phyloP scores from a whole-genome alignment of 139 green algal genomes.

The Astrephomene gubernaculifera region DNA sequence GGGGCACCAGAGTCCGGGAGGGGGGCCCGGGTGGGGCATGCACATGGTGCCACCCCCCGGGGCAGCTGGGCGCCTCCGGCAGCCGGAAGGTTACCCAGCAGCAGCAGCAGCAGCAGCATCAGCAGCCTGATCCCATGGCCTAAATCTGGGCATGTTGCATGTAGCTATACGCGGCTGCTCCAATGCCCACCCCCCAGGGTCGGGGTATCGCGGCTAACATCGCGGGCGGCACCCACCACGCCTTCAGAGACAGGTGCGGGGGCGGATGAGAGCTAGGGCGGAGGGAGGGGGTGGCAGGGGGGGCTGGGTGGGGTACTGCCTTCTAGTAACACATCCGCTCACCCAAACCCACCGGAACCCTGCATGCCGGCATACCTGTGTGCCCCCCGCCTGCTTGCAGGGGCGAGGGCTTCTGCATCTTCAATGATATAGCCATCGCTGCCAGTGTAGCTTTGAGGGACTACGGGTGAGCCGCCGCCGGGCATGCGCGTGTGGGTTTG shows the following conservation, averaged over 20 bases:
- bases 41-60: not conserved
- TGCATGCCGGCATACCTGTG: too few relatives aligned
- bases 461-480: slow-evolving; percentile 19
- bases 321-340: too few relatives aligned
- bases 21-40: too few relatives aligned
- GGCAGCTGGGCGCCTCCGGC: too few relatives aligned
- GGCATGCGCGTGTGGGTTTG: slow-evolving; percentile 38
- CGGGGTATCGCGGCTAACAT: slow-evolving; percentile 58
- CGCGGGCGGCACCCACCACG: slow-evolving; percentile 82
- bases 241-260: slow-evolving; percentile 58
- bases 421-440: slow-evolving; percentile 66
- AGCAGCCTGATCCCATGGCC: too few relatives aligned
- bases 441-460: slow-evolving; percentile 48
- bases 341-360: too few relatives aligned
- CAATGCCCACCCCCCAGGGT: not conserved
- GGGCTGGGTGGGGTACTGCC: too few relatives aligned
- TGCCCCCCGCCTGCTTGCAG: not conserved
- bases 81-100: too few relatives aligned
- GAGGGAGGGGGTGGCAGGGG: too few relatives aligned
- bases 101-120: too few relatives aligned
- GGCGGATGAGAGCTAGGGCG: not conserved
- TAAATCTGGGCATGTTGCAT: too few relatives aligned
- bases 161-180: too few relatives aligned
- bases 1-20: not conserved
- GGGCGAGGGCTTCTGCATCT: slow-evolving; percentile 80